Conservation (phyloP, 1,284 basidiomycete genomes). For the Ceratobasidium sp. region DNA sequence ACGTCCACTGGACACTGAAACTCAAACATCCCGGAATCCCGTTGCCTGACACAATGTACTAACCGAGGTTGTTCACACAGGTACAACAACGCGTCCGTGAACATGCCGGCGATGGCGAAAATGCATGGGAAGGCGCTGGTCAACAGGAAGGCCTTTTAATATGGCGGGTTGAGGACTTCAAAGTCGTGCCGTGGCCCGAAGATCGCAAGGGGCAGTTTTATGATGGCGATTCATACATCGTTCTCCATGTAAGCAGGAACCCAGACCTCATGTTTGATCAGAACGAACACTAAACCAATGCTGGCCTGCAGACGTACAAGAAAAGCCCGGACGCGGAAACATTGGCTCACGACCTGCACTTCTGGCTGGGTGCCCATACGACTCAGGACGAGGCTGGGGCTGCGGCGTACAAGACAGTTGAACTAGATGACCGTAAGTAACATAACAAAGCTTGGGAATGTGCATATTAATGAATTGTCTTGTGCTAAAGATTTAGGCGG, state of each 20-base stretch:
- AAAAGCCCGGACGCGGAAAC: constrained; percentile 60
- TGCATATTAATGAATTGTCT: background rate
- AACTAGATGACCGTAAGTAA: constrained; percentile 70
- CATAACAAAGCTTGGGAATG: constrained; percentile 1
- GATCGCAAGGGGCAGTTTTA: constrained; percentile 66
- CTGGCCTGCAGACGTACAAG: constrained; percentile 63
- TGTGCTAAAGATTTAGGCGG: constrained; percentile 61
- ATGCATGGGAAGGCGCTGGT: constrained; percentile 65
- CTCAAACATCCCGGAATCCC: background rate
- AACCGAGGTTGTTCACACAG: constrained; percentile 53
- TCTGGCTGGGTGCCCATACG: constrained; percentile 71
- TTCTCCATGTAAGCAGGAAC: constrained; percentile 62
- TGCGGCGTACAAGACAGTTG: constrained; percentile 74
- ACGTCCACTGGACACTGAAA: constrained; percentile 50
- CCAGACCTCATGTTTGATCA: constrained; percentile 2
- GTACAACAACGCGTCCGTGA: constrained; percentile 68
- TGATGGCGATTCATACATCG: constrained; percentile 72
- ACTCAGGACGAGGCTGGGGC: constrained; percentile 72
- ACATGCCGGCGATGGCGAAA: constrained; percentile 64
- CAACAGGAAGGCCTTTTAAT: constrained; percentile 60
- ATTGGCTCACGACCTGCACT: constrained; percentile 69
- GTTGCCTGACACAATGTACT: background rate
- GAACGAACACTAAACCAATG: constrained; percentile 6
- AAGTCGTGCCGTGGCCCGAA: constrained; percentile 65
- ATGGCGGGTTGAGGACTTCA: constrained; percentile 70